Percentiles rank a stretch among this genome's conserved stretches.
Conservation (phyloP, 345 rosid genomes). For the Eutrema japonicum region DNA sequence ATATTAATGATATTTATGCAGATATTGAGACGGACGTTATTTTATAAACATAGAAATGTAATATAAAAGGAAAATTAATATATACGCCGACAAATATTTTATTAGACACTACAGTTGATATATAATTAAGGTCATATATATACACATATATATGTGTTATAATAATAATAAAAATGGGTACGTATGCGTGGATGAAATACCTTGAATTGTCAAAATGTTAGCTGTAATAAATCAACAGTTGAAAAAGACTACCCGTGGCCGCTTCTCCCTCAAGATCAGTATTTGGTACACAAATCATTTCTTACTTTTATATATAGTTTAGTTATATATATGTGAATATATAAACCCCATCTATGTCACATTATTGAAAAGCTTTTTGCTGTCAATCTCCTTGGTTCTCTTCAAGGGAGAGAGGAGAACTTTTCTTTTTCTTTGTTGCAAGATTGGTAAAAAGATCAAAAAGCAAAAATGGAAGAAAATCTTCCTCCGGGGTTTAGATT, state of each 20-base stretch:
- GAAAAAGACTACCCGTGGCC: conserved; percentile 43
- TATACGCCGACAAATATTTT: conserved; percentile 48
- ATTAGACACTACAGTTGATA: conserved; percentile 22
- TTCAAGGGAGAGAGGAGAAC: conserved; percentile 16
- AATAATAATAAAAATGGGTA: background rate
- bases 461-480: conserved; percentile 62
- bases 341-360: conserved; percentile 43
- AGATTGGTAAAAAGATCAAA: conserved; percentile 6
- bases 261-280: conserved; percentile 61
- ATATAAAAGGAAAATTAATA: conserved; percentile 57
- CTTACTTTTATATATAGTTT: conserved; percentile 26
- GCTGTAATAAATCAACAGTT: conserved; percentile 66
- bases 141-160: conserved; percentile 3
- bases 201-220: conserved; percentile 80
- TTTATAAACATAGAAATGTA: conserved; percentile 32
- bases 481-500: conserved; percentile 99
- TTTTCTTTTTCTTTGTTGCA: conserved; percentile 13
- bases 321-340: conserved; percentile 35
- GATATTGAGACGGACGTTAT: conserved; percentile 35
- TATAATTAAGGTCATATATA: background rate
- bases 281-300: conserved; percentile 40
- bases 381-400: conserved; percentile 32
- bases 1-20: conserved; percentile 32
- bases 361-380: conserved; percentile 38
- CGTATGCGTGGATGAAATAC: conserved; percentile 26